Evolutionary conservation across 2,329 filamentous ascomycete genomes (phyloP).

Genomic region (Phialocephala sp.): DNA sequence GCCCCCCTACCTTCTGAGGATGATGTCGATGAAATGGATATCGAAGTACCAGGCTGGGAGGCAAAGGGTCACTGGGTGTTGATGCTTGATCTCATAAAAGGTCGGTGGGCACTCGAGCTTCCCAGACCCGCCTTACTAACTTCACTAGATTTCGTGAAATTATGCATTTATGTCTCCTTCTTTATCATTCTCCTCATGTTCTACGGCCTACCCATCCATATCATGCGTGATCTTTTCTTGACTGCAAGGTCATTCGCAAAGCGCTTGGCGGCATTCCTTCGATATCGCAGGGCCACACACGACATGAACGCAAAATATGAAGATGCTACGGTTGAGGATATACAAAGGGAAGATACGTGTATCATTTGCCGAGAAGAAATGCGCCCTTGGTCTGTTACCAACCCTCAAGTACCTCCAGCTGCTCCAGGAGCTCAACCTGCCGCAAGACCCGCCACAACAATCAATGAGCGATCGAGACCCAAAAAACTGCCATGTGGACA

Average conservation of each 20-base stretch:
- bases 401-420: conserved; percentile 50
- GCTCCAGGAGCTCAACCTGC: conserved; percentile 43
- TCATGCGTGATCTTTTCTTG: conserved; percentile 93
- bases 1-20: conserved; percentile 66
- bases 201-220: conserved; percentile 95
- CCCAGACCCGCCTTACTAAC: conserved; percentile 19
- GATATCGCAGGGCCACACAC: conserved; percentile 87
- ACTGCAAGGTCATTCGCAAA: conserved; percentile 92
- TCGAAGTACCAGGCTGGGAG: conserved; percentile 96
- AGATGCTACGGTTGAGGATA: conserved; percentile 87
- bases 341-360: conserved; percentile 87
- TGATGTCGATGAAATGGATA: conserved; percentile 89
- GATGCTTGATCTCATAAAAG: conserved; percentile 82
- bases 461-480: conserved; percentile 82
- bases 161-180: conserved; percentile 87
- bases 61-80: conserved; percentile 93
- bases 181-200: conserved; percentile 93
- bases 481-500: conserved; percentile 98
- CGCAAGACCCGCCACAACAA: conserved; percentile 46
- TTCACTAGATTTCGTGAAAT: conserved; percentile 82
- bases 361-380: conserved; percentile 98
- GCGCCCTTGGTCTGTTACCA: conserved; percentile 71
- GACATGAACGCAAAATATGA: conserved; percentile 93
- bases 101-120: conserved; percentile 51
- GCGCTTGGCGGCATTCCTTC: conserved; percentile 83